These are phyloP conservation scores for Diaporthe citrichinensis DNA, from an alignment of 2,329 filamentous ascomycete species.

Conservation along the genomic window DNA sequence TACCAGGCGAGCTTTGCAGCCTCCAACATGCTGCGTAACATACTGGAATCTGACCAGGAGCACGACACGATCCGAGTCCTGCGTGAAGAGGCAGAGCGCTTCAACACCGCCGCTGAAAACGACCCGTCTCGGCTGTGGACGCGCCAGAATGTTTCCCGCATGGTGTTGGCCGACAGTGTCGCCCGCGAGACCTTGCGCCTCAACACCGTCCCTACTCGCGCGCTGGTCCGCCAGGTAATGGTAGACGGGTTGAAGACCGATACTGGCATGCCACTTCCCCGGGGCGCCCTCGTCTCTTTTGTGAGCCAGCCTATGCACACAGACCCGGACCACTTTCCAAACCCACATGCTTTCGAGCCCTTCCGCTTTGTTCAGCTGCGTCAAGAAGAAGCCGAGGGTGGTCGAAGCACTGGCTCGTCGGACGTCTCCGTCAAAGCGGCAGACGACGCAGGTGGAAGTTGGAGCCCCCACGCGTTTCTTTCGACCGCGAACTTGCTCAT, in stretches of 20 bases:
- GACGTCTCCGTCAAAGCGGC: constrained; percentile 38
- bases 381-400: constrained; percentile 45
- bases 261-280: constrained; percentile 51
- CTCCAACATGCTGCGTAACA: constrained; percentile 56
- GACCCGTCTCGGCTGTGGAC: constrained; percentile 53
- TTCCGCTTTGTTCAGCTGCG: constrained; percentile 53
- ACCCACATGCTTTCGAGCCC: constrained; percentile 56
- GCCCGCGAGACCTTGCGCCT: constrained; percentile 59
- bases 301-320: constrained; percentile 49
- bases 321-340: constrained; percentile 51
- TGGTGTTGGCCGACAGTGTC: constrained; percentile 58
- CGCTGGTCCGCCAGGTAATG: constrained; percentile 49
- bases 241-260: constrained; percentile 49
- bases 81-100: constrained; percentile 53
- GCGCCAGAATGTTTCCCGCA: constrained; percentile 53
- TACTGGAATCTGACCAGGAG: constrained; percentile 53
- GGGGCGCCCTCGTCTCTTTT: constrained; percentile 52
- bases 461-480: background rate
- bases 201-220: constrained; percentile 47
- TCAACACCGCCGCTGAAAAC: constrained; percentile 45
- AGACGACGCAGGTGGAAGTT: background rate
- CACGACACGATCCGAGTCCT: constrained; percentile 54
- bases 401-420: constrained; percentile 43
- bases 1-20: constrained; percentile 57
- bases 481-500: constrained; percentile 45